A percentile compares a stretch with the other conserved stretches of the same genome.
Conservation (phyloP, 805 yeast species). For the Lipomyces spencermartinsiae region DNA sequence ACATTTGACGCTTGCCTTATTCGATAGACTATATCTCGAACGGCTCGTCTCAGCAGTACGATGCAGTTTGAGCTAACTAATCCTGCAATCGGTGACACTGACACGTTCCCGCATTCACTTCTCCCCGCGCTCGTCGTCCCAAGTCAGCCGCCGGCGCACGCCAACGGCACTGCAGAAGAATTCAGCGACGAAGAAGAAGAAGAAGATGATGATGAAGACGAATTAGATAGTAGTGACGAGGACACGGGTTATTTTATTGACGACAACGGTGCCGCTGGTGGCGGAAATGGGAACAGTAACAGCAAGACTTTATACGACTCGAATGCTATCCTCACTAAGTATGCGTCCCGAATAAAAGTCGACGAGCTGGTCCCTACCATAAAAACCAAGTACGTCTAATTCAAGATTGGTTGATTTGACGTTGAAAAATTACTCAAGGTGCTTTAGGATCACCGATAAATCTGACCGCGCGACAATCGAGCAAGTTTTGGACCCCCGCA, state of each 20-base stretch:
- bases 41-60: background rate
- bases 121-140: too few relatives aligned
- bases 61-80: background rate
- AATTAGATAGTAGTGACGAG: conserved; percentile 5
- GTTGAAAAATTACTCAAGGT: background rate
- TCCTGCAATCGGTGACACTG: background rate
- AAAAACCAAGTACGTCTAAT: conserved; percentile 27
- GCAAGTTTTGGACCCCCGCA: conserved; percentile 94
- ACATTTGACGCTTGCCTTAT: background rate
- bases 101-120: background rate
- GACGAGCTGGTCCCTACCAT: conserved; percentile 32
- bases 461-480: conserved; percentile 96
- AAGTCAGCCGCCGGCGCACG: background rate
- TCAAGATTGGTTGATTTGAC: background rate
- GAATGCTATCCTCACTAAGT: conserved; percentile 36
- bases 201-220: conserved; percentile 21
- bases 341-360: conserved; percentile 38
- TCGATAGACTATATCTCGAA: background rate
- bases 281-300: conserved; percentile 1
- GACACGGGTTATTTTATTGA: background rate
- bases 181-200: conserved; percentile 3
- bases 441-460: conserved; percentile 59
- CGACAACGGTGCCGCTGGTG: background rate
- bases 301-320: conserved; percentile 22
- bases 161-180: background rate